Base-by-base conservation (phyloP, 768 basidiomycete species). In the Floccularia luteovirens region DNA sequence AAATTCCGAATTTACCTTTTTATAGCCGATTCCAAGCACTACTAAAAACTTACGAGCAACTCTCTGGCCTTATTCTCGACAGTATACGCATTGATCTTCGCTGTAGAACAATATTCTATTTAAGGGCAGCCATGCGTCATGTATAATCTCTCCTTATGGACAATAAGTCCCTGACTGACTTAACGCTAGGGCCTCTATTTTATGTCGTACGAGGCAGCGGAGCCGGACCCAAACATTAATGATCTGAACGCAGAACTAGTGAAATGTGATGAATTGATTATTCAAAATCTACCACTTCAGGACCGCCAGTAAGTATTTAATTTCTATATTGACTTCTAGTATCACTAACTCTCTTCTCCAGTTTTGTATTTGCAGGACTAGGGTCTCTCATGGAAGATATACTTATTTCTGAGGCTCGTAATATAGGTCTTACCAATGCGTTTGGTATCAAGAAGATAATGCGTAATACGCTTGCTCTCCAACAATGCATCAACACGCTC, bases 21-120 rank as follows among this genome's bases (percentile, higher is more conserved):
- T 45, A 3, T 48, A 94, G 94, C 44, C 90, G 91, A 22, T 96
- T 91, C 61, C 84, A 93, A 55, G 88, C 91, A 0, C 68, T 98
- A 32, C 66, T 93, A 30, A 81, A 84, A 62, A 94, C 92, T 2
- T 97, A 91, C 51, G 82, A 86, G 27, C 91, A 94, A 49, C 70
- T 98, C 5, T 82, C 88, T 6, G 81, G 86, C 51, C 74, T 93
- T 42, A 82, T 96, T 36, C 65, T 97, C 30, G 83, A 86, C 55
- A 91, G 87, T 4, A 77, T 97, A 22, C 77, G 92, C 24, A 76
- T 89, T 39, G 94, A 97, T 53, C 63, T 96, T 38, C 77, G 94
- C 3, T 90, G 91, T 54, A 76, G 90, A 33, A 75, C 77, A 2
- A 79, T 90, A 23, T 81, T 84, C 54, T 85, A 90, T 58, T 64